A percentile compares a stretch with the other conserved stretches of the same genome.
These are phyloP conservation scores for Citrus unshiu DNA, from an alignment of 345 rosid species.

Conservation along the genomic window DNA sequence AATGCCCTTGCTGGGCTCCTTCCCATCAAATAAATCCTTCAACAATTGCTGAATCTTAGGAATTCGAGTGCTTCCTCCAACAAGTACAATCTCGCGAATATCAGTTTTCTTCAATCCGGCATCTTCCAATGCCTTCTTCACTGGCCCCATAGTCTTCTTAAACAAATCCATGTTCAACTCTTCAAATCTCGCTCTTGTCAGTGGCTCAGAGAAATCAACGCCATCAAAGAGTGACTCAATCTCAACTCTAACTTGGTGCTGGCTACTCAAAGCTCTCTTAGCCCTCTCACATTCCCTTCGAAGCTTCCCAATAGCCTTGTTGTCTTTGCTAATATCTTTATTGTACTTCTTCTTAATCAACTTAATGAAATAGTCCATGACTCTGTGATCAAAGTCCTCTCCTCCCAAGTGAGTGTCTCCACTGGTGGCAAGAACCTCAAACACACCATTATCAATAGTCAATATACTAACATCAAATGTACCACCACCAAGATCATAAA, in stretches of 20 bases:
- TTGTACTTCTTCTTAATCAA: slow-evolving; percentile 43
- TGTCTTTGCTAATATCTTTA: slow-evolving; percentile 42
- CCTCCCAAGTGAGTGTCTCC: slow-evolving; percentile 58
- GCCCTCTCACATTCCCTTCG: slow-evolving; percentile 55
- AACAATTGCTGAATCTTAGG: slow-evolving; percentile 49
- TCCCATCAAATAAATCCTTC: slow-evolving; percentile 50
- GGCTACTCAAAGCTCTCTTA: slow-evolving; percentile 50
- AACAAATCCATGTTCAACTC: slow-evolving; percentile 57
- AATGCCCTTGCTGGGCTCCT: slow-evolving; percentile 45
- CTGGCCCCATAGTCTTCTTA: slow-evolving; percentile 49
- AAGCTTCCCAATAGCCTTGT: slow-evolving; percentile 46
- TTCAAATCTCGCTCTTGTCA: slow-evolving; percentile 52
- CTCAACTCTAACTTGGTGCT: slow-evolving; percentile 45
- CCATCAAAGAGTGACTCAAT: slow-evolving; percentile 53
- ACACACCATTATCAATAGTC: slow-evolving; percentile 47
- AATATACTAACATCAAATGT: slow-evolving; percentile 53
- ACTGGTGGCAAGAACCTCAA: slow-evolving; percentile 49
- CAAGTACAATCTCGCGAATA: slow-evolving; percentile 53
- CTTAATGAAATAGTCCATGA: slow-evolving; percentile 54
- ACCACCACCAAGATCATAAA: slow-evolving; percentile 57
- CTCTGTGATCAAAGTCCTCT: slow-evolving; percentile 52
- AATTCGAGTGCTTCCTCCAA: slow-evolving; percentile 61
- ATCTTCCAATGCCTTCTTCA: slow-evolving; percentile 46
- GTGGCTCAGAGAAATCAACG: slow-evolving; percentile 50
- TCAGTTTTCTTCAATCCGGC: slow-evolving; percentile 37